Conservation (phyloP, 164 flowering plant genomes). For the Sextonia rubra region DNA sequence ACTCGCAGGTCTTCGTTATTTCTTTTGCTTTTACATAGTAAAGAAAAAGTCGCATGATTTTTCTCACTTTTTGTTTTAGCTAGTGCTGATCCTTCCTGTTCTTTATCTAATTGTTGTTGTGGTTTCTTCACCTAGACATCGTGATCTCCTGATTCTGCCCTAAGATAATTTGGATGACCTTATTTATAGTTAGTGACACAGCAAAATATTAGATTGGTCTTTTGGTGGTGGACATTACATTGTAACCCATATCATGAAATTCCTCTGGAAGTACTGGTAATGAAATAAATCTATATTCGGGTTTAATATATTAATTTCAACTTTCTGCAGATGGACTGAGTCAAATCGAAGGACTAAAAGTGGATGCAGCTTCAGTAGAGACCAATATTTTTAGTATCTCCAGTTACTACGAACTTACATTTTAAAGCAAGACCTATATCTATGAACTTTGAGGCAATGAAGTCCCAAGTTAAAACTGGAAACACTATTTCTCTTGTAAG, state of each 20-base stretch:
- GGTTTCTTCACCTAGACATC: neutral
- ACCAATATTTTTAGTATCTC: constrained; percentile 73
- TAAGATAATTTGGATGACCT: too few relatives aligned
- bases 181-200: neutral
- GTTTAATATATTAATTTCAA: neutral
- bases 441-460: neutral
- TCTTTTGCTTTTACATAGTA: neutral
- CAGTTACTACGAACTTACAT: neutral
- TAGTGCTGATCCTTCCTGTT: neutral
- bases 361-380: constrained; percentile 60
- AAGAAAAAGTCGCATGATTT: neutral
- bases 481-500: neutral
- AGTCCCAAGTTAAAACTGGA: neutral
- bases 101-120: neutral
- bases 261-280: neutral
- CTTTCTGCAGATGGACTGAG: constrained; percentile 60
- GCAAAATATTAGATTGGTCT: neutral
- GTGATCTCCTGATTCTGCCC: neutral
- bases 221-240: too few relatives aligned
- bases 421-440: neutral
- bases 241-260: neutral
- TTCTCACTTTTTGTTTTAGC: neutral
- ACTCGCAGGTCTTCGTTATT: constrained; percentile 53
- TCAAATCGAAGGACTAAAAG: constrained; percentile 62
- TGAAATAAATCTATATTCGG: neutral